Percentiles rank a stretch among this genome's conserved stretches.
These are phyloP conservation scores for Suillus spraguei DNA, from an alignment of 768 basidiomycete species.

Conservation along the genomic window DNA sequence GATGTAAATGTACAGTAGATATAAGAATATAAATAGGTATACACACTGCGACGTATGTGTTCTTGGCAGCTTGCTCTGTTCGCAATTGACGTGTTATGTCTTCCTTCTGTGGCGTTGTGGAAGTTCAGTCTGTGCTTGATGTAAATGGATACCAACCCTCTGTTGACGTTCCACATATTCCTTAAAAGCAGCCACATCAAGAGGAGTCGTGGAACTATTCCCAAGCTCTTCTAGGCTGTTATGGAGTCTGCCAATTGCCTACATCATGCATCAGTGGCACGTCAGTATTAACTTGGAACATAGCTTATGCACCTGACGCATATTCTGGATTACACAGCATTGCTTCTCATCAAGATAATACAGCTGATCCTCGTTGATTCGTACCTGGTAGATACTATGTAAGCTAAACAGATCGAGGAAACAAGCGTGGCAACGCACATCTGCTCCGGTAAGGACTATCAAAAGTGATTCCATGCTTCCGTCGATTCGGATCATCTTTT, in stretches of 20 bases:
- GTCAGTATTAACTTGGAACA: neutral
- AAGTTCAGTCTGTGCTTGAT: neutral
- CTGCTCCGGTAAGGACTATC: neutral
- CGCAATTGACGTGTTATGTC: neutral
- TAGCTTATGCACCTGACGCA: neutral
- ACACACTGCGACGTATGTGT: slow-evolving; percentile 1
- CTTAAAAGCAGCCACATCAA: neutral
- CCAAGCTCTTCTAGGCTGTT: neutral
- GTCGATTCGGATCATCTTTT: neutral
- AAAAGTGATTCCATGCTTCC: neutral
- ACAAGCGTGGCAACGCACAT: neutral
- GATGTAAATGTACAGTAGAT: neutral
- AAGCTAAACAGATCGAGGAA: neutral
- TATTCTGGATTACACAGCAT: neutral
- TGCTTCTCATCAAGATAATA: neutral
- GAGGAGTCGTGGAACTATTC: neutral
- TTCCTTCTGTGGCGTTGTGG: neutral
- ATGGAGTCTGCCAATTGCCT: neutral
- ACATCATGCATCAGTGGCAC: neutral
- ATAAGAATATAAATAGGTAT: neutral
- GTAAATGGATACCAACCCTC: neutral
- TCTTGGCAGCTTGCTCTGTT: neutral
- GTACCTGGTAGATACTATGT: neutral
- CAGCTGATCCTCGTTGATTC: neutral
- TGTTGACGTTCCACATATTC: neutral